Evolutionary conservation across 768 basidiomycete species (phyloP).

Genomic region (Aureoboletus auriporus): DNA sequence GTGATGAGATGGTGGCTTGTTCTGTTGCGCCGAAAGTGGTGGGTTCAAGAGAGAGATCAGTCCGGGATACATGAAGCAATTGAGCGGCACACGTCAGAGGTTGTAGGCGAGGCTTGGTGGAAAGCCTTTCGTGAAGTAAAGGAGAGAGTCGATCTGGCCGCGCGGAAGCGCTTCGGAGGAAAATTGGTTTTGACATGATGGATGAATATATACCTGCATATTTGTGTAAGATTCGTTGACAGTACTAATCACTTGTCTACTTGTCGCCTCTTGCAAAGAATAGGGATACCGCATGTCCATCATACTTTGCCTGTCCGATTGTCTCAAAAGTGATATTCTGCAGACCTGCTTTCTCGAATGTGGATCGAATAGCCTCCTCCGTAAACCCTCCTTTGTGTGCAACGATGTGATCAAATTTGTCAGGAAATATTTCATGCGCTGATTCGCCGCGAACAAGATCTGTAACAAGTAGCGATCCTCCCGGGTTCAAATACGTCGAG

Average conservation of each 20-base stretch:
- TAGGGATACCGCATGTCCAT: slow-evolving; percentile 35
- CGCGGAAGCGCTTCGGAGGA: slow-evolving; percentile 70
- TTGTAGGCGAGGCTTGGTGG: slow-evolving; percentile 78
- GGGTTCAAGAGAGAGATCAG: slow-evolving; percentile 43
- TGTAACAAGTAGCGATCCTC: slow-evolving; percentile 54
- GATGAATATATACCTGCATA: not conserved
- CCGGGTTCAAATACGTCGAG: slow-evolving; percentile 52
- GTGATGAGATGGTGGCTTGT: slow-evolving; percentile 83
- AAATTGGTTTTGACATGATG: slow-evolving; percentile 54
- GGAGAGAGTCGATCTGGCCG: slow-evolving; percentile 58
- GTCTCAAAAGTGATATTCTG: slow-evolving; percentile 38
- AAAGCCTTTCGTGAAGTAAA: slow-evolving; percentile 68
- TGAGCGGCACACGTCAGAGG: slow-evolving; percentile 32
- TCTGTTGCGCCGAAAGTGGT: slow-evolving; percentile 63
- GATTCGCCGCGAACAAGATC: slow-evolving; percentile 42
- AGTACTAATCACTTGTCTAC: slow-evolving; percentile 3
- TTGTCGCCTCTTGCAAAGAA: slow-evolving; percentile 58
- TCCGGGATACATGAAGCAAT: slow-evolving; percentile 31
- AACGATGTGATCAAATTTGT: slow-evolving; percentile 43
- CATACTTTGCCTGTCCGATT: slow-evolving; percentile 28
- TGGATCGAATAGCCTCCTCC: slow-evolving; percentile 42
- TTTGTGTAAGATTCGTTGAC: not conserved
- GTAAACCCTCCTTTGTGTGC: slow-evolving; percentile 52
- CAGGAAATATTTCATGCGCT: slow-evolving; percentile 25
- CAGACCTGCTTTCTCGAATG: slow-evolving; percentile 55